Evolutionary conservation across 331 rosid species (phyloP).

Genomic region (Malus hybrid): DNA sequence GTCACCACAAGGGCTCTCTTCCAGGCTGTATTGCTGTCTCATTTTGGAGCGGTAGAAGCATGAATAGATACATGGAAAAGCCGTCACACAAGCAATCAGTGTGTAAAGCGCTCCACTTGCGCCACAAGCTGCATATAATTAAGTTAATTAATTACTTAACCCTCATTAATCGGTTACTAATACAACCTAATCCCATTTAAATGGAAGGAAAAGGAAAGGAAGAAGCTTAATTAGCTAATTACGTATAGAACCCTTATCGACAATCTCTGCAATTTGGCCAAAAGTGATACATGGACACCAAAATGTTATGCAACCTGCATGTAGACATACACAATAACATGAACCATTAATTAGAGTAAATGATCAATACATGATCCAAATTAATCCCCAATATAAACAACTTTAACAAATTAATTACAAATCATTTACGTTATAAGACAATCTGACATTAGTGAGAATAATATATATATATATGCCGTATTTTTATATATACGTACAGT

Average conservation of each 20-base stretch:
- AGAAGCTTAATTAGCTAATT: background rate
- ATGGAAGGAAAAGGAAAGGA: background rate
- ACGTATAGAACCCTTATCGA: constrained; percentile 70
- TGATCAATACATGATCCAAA: too few species aligned
- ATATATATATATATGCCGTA: too few species aligned
- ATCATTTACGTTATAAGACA: too few species aligned
- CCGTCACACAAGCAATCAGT: constrained; percentile 23
- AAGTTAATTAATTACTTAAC: background rate
- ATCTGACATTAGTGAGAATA: too few species aligned
- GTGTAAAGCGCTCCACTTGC: constrained; percentile 51
- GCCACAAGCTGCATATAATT: constrained; percentile 44
- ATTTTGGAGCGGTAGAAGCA: constrained; percentile 61
- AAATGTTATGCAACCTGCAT: constrained; percentile 48
- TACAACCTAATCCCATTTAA: background rate
- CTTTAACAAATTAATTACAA: too few species aligned
- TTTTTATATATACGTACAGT: constrained; percentile 5
- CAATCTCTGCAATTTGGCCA: constrained; percentile 60
- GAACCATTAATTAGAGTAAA: background rate
- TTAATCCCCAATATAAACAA: too few species aligned
- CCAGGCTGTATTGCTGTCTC: constrained; percentile 40
- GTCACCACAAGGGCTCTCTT: constrained; percentile 37
- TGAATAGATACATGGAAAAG: constrained; percentile 42
- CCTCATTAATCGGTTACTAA: background rate
- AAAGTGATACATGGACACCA: constrained; percentile 82
- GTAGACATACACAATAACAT: background rate